These are phyloP conservation scores for Podosphaera fusca DNA, from an alignment of 2,329 filamentous ascomycete species.

Conservation along the genomic window DNA sequence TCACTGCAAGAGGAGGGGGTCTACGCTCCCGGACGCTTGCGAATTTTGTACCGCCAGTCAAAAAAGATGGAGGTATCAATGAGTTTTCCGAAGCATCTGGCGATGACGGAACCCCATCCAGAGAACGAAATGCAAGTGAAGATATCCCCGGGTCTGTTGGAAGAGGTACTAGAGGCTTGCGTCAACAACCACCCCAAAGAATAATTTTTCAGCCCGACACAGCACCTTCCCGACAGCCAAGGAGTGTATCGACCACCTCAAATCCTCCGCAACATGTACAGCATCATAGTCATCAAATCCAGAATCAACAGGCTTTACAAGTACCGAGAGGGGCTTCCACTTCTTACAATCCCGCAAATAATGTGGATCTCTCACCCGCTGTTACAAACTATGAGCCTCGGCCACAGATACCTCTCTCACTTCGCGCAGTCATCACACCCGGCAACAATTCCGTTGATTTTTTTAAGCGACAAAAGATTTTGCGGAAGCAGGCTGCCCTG, in stretches of 20 bases:
- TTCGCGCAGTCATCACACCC: constrained; percentile 54
- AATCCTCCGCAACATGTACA: constrained; percentile 12
- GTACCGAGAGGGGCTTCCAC: constrained; percentile 18
- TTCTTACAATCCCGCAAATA: constrained; percentile 28
- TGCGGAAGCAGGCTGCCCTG: constrained; percentile 8
- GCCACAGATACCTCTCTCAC: constrained; percentile 34
- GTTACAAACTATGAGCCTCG: constrained; percentile 49
- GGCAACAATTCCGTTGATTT: constrained; percentile 51
- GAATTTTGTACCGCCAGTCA: constrained; percentile 36
- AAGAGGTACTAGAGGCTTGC: constrained; percentile 39
- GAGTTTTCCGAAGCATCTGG: constrained; percentile 35
- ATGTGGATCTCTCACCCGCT: constrained; percentile 32
- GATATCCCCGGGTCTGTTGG: constrained; percentile 29
- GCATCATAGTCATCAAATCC: constrained; percentile 9
- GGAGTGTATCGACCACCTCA: constrained; percentile 27
- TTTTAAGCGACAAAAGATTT: constrained; percentile 28
- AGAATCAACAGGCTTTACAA: constrained; percentile 8
- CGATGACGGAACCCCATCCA: constrained; percentile 33
- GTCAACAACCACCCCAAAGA: constrained; percentile 66
- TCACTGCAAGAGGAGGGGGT: constrained; percentile 54
- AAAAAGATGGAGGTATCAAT: constrained; percentile 22
- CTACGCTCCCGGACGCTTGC: constrained; percentile 59
- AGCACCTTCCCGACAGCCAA: constrained; percentile 36
- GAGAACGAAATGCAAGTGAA: constrained; percentile 25
- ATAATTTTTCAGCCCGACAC: constrained; percentile 71